A percentile compares a stretch with the other conserved stretches of the same genome.
Evolutionary conservation across 768 basidiomycete genomes (phyloP).

Genomic region (Lactarius evosmus): DNA sequence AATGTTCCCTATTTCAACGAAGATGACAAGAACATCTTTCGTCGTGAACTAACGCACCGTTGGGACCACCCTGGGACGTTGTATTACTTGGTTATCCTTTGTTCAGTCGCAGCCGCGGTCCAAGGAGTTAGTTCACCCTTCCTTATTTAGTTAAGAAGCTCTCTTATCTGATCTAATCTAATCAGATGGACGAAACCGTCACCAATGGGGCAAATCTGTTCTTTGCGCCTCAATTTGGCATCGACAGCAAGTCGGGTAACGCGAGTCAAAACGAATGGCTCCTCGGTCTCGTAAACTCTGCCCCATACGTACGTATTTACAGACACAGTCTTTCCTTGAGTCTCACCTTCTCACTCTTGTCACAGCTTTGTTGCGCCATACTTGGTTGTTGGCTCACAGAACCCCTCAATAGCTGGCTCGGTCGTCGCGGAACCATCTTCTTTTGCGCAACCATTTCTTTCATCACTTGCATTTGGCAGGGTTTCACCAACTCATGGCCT

Average conservation of each 20-base stretch:
- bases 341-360: neutral
- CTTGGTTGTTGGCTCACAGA: conserved; percentile 64
- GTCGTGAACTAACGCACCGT: conserved; percentile 44
- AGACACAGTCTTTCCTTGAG: neutral
- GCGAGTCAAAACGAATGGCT: conserved; percentile 59
- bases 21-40: conserved; percentile 43
- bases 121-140: conserved; percentile 46
- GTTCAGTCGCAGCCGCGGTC: conserved; percentile 77
- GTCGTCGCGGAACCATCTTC: conserved; percentile 55
- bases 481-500: conserved; percentile 53
- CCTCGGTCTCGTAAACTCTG: conserved; percentile 73
- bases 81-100: conserved; percentile 52
- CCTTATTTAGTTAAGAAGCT: conserved; percentile 13
- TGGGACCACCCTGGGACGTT: conserved; percentile 49
- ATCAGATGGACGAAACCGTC: conserved; percentile 50
- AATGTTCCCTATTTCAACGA: conserved; percentile 41
- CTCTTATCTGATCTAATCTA: conserved; percentile 15
- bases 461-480: conserved; percentile 53
- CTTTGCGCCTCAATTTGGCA: conserved; percentile 56
- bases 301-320: conserved; percentile 46
- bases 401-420: conserved; percentile 60
- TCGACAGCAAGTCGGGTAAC: conserved; percentile 36
- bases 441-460: conserved; percentile 44
- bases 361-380: conserved; percentile 49
- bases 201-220: conserved; percentile 56